phyloP scores from a whole-genome alignment of 345 rosid species.

The Syzygium aromaticum region DNA sequence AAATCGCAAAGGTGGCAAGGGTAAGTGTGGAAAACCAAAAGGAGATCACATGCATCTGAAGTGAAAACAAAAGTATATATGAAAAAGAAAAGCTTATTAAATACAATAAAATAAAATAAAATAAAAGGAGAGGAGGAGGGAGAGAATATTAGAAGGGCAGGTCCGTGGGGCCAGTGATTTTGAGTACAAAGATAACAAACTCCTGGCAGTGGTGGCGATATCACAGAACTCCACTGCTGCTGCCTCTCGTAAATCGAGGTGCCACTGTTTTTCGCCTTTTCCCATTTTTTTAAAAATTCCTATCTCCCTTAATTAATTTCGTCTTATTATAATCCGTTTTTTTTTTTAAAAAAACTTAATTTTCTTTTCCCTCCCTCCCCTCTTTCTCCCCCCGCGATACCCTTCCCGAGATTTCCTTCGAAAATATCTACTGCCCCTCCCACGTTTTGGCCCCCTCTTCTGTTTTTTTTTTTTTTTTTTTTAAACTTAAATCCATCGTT shows the following conservation, averaged over 20 bases:
- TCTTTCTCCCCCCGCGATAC: too few species aligned
- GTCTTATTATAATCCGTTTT: not conserved
- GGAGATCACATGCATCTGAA: not conserved
- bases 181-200: slow-evolving; percentile 44
- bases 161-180: not conserved
- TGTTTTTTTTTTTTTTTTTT: too few species aligned
- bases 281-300: not conserved
- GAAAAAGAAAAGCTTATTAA: not conserved
- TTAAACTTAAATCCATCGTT: too few species aligned
- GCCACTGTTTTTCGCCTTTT: not conserved
- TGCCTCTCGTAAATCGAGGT: not conserved
- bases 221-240: not conserved
- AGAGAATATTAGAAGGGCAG: not conserved
- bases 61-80: not conserved
- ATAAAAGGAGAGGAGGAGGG: not conserved
- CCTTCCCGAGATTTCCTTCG: too few species aligned
- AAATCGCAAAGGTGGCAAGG: not conserved
- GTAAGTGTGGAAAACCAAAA: not conserved
- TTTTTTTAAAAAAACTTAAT: too few species aligned
- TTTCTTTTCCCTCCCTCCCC: too few species aligned
- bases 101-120: not conserved
- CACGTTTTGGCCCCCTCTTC: too few species aligned
- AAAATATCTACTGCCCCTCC: too few species aligned
- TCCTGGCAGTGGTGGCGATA: slow-evolving; percentile 15
- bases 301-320: not conserved